Evolutionary conservation across 148 eudicot genomes (phyloP).

Genomic region (Silene conica): DNA sequence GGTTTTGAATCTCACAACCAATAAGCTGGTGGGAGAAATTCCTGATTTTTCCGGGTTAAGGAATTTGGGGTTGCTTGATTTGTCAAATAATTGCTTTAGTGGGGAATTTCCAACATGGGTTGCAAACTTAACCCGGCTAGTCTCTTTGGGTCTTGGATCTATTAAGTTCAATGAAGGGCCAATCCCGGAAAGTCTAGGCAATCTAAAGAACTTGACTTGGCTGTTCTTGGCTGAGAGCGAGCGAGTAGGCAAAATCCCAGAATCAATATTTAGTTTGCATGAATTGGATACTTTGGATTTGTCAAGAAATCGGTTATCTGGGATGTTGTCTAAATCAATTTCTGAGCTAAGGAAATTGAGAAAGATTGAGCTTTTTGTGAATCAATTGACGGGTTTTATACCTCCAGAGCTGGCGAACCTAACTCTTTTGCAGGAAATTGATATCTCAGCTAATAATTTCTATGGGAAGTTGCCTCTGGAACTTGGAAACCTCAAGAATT

Average conservation of each 20-base stretch:
- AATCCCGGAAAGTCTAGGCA: conserved; percentile 59
- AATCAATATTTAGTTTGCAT: conserved; percentile 51
- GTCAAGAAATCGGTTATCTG: conserved; percentile 53
- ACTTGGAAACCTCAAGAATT: conserved; percentile 57
- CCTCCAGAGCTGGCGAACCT: conserved; percentile 59
- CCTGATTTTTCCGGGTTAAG: conserved; percentile 68
- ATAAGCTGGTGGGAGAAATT: conserved; percentile 56
- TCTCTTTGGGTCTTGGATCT: conserved; percentile 51
- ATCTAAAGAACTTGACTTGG: conserved; percentile 63
- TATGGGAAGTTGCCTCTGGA: conserved; percentile 61
- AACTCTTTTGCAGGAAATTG: conserved; percentile 63
- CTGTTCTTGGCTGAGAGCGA: conserved; percentile 44
- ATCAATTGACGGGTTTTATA: conserved; percentile 70
- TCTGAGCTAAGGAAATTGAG: conserved; percentile 40
- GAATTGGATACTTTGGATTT: conserved; percentile 61
- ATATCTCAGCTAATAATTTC: conserved; percentile 72
- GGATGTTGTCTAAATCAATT: conserved; percentile 51
- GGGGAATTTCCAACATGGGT: conserved; percentile 83
- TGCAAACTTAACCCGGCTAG: conserved; percentile 45
- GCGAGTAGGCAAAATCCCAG: conserved; percentile 69
- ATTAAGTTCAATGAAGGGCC: conserved; percentile 52
- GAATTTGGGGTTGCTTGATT: conserved; percentile 55
- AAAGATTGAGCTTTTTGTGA: conserved; percentile 71
- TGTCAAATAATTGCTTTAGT: conserved; percentile 56
- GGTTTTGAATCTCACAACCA: conserved; percentile 61